phyloP scores from a whole-genome alignment of 2,329 filamentous ascomycete genomes.

The Sclerotinia spermophila region DNA sequence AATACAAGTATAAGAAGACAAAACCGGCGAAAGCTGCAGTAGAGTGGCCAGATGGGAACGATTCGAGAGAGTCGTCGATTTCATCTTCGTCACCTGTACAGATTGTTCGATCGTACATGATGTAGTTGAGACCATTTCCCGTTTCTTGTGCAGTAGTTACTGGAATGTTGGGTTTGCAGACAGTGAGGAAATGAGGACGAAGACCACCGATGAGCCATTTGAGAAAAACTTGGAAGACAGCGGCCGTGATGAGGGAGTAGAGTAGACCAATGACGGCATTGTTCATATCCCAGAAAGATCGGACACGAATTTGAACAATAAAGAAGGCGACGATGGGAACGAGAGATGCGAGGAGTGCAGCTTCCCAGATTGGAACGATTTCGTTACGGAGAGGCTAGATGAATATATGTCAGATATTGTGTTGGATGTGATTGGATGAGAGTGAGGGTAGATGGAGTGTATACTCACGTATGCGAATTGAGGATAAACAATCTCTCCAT shows the following conservation, averaged over 20 bases:
- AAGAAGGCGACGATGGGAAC: slow-evolving; percentile 64
- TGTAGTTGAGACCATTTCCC: slow-evolving; percentile 51
- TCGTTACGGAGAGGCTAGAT: slow-evolving; percentile 55
- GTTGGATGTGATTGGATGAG: background rate
- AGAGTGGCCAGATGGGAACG: slow-evolving; percentile 70
- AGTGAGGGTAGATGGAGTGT: slow-evolving; percentile 39
- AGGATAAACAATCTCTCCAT: slow-evolving; percentile 66
- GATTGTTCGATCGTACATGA: slow-evolving; percentile 67
- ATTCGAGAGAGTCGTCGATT: slow-evolving; percentile 67
- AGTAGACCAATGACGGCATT: slow-evolving; percentile 67
- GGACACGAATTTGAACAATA: slow-evolving; percentile 63
- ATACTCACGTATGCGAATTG: slow-evolving; percentile 57
- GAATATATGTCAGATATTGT: background rate
- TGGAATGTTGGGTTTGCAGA: slow-evolving; percentile 58
- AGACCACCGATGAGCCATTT: slow-evolving; percentile 73
- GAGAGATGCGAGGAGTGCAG: slow-evolving; percentile 61
- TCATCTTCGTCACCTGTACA: slow-evolving; percentile 63
- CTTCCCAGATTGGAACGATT: slow-evolving; percentile 68
- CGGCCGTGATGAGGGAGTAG: slow-evolving; percentile 65
- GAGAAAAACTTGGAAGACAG: slow-evolving; percentile 71
- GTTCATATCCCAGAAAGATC: slow-evolving; percentile 67
- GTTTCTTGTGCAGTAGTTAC: slow-evolving; percentile 41
- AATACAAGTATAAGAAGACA: slow-evolving; percentile 66
- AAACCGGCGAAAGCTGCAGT: slow-evolving; percentile 71
- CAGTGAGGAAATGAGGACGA: slow-evolving; percentile 67